These are phyloP conservation scores for Seminavis robusta DNA, from an alignment of 108 stramenopile genomes.

Conservation along the genomic window DNA sequence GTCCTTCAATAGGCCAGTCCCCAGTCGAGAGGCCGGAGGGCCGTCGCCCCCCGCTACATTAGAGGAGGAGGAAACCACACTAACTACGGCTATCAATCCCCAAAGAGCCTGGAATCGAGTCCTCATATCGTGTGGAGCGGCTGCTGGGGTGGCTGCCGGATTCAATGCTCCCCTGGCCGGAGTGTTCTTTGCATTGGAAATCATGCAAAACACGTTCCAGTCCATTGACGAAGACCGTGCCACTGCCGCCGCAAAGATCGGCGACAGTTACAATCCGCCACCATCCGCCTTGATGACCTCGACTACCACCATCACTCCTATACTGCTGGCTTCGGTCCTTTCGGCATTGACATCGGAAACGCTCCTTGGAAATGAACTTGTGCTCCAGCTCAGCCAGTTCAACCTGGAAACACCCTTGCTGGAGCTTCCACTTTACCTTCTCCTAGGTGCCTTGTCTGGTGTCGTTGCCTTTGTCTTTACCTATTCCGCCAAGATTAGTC, in stretches of 20 bases:
- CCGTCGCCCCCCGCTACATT: background rate
- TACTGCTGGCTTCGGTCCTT: slow-evolving; percentile 70
- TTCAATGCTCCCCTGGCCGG: slow-evolving; percentile 94
- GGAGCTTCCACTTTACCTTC: slow-evolving; percentile 84
- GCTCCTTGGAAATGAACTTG: slow-evolving; percentile 72
- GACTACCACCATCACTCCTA: slow-evolving; percentile 63
- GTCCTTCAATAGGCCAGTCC: background rate
- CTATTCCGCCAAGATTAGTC: slow-evolving; percentile 48
- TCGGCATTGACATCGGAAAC: slow-evolving; percentile 71
- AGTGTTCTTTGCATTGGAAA: slow-evolving; percentile 91
- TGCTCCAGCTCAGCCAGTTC: slow-evolving; percentile 50
- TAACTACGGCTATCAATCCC: background rate
- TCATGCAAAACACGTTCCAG: slow-evolving; percentile 58
- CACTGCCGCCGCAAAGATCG: background rate
- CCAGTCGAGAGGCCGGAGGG: background rate
- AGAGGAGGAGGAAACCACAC: too few species aligned
- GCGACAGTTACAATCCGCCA: background rate
- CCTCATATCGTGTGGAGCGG: slow-evolving; percentile 81
- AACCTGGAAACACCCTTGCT: slow-evolving; percentile 68
- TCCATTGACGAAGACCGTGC: slow-evolving; percentile 10
- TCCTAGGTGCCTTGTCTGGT: slow-evolving; percentile 75
- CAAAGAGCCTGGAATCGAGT: slow-evolving; percentile 43
- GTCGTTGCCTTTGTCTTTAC: slow-evolving; percentile 64
- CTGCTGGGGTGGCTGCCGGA: slow-evolving; percentile 90
- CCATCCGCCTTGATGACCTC: too few species aligned